phyloP scores from a whole-genome alignment of 495 filamentous ascomycete species.

The Neurospora terricola region DNA sequence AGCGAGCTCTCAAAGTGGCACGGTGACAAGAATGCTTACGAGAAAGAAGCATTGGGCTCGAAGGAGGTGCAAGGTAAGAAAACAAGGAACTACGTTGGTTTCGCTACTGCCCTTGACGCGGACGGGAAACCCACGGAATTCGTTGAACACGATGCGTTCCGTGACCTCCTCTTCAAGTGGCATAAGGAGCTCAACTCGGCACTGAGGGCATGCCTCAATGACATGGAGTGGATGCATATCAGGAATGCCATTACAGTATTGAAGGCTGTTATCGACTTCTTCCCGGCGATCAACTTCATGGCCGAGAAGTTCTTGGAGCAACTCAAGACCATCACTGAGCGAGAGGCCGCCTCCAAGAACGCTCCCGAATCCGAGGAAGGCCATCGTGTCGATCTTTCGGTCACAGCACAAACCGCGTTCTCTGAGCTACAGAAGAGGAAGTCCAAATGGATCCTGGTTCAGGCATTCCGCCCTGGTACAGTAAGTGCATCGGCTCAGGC shows the following conservation, averaged over 20 bases:
- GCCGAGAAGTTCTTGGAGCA: conserved; percentile 58
- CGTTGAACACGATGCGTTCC: conserved; percentile 77
- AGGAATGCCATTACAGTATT: conserved; percentile 89
- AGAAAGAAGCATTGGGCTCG: conserved; percentile 59
- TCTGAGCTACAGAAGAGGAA: conserved; percentile 72
- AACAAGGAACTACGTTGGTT: conserved; percentile 31
- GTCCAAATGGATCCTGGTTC: conserved; percentile 75
- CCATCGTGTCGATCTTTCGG: conserved; percentile 73
- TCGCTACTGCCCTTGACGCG: conserved; percentile 52
- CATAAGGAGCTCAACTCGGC: conserved; percentile 68
- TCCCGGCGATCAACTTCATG: conserved; percentile 84
- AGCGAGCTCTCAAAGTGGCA: conserved; percentile 78
- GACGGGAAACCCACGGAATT: conserved; percentile 56
- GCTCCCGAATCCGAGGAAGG: conserved; percentile 56
- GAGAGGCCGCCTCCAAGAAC: conserved; percentile 49
- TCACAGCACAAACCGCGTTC: conserved; percentile 75
- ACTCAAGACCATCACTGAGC: conserved; percentile 61
- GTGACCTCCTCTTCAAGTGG: conserved; percentile 79
- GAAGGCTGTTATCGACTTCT: conserved; percentile 65
- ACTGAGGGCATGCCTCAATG: conserved; percentile 65
- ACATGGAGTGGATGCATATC: conserved; percentile 94
- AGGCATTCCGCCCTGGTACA: conserved; percentile 54
- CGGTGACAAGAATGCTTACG: conserved; percentile 60
- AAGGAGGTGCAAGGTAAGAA: conserved; percentile 28
- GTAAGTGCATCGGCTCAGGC: conserved; percentile 31